These are phyloP conservation scores for Opeltia flavorubescens DNA, from an alignment of 495 filamentous ascomycete species.

Conservation along the genomic window DNA sequence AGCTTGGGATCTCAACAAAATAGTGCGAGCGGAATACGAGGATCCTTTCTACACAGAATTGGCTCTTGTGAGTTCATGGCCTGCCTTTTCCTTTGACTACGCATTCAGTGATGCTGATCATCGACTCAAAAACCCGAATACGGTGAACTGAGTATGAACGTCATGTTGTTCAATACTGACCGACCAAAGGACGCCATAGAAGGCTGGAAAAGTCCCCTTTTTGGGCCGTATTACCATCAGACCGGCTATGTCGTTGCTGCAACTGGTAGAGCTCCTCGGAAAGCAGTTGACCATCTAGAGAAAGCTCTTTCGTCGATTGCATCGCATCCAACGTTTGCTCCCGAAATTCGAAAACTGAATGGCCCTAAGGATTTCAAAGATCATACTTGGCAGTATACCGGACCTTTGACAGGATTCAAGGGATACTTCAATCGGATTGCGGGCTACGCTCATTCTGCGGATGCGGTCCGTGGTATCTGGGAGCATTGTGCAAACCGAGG, in stretches of 20 bases:
- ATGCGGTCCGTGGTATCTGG: constrained; percentile 25
- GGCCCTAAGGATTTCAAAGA: constrained; percentile 23
- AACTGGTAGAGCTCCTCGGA: constrained; percentile 30
- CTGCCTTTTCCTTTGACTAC: too few relatives aligned
- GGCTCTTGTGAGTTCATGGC: constrained; percentile 27
- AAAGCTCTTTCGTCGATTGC: constrained; percentile 30
- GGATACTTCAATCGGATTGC: constrained; percentile 41
- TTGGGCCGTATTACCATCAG: constrained; percentile 38
- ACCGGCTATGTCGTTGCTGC: constrained; percentile 39
- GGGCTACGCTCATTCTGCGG: constrained; percentile 37
- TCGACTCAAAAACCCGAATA: too few relatives aligned
- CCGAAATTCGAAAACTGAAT: constrained; percentile 24
- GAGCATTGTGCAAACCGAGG: constrained; percentile 18
- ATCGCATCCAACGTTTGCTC: constrained; percentile 21
- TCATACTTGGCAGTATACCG: constrained; percentile 29
- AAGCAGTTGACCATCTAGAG: constrained; percentile 30
- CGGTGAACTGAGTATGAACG: too few relatives aligned
- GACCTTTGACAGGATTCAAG: constrained; percentile 34
- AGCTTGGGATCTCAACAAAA: constrained; percentile 41
- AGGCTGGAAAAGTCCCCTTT: constrained; percentile 37
- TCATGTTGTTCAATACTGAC: constrained; percentile 9
- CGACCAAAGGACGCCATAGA: constrained; percentile 31
- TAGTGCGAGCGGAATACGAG: constrained; percentile 41
- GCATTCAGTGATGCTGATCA: too few relatives aligned
- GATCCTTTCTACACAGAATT: constrained; percentile 39